phyloP scores from a whole-genome alignment of 148 eudicot genomes.

The Hydrangea macrophylla region DNA sequence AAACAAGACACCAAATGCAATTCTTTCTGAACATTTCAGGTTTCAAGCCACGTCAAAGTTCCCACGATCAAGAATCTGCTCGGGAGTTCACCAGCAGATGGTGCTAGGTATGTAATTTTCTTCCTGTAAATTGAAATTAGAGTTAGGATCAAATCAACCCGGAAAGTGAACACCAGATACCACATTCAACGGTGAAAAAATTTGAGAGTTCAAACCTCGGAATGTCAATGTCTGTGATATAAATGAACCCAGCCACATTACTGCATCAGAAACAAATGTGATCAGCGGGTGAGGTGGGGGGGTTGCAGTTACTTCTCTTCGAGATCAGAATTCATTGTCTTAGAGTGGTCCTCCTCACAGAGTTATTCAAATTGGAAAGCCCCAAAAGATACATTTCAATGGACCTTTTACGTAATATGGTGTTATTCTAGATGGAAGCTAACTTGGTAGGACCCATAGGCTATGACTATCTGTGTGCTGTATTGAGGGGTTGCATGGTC shows the following conservation, averaged over 20 bases:
- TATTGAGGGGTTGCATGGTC: no score
- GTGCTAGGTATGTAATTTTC: conserved; percentile 81
- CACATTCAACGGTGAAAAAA: conserved; percentile 4
- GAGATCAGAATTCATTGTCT: background rate
- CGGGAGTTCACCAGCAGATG: conserved; percentile 82
- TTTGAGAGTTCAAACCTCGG: conserved; percentile 49
- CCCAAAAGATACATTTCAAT: background rate
- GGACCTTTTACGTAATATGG: background rate
- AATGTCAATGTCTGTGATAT: conserved; percentile 70
- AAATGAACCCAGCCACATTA: conserved; percentile 93
- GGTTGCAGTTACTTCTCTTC: no score
- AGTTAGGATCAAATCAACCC: conserved; percentile 4
- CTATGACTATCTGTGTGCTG: background rate
- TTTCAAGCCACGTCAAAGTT: conserved; percentile 70
- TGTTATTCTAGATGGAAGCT: background rate
- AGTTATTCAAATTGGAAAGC: background rate
- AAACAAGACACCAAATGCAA: background rate
- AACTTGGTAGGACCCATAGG: background rate
- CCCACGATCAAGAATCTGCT: conserved; percentile 70
- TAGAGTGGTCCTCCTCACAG: background rate
- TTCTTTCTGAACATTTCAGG: conserved; percentile 17
- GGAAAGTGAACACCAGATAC: background rate
- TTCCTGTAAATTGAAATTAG: conserved; percentile 39
- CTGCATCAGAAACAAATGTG: conserved; percentile 33
- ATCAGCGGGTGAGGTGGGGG: background rate